phyloP scores from a whole-genome alignment of 2,329 filamentous ascomycete genomes.

The Talaromyces sp. region DNA sequence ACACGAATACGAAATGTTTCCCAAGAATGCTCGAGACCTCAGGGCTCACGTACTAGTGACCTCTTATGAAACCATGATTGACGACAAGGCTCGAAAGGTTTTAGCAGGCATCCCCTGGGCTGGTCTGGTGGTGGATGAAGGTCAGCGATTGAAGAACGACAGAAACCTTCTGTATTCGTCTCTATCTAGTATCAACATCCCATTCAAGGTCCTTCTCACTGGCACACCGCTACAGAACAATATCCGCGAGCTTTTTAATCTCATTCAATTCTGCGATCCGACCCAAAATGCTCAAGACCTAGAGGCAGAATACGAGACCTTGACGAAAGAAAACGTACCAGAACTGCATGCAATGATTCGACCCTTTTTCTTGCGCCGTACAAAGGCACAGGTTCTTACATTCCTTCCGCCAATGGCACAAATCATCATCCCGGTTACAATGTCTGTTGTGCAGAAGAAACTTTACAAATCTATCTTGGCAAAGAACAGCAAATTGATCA shows the following conservation, averaged over 20 bases:
- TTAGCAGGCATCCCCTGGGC: constrained; percentile 77
- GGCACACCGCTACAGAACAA: constrained; percentile 83
- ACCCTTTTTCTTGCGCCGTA: constrained; percentile 69
- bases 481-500: constrained; percentile 85
- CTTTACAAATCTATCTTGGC: constrained; percentile 90
- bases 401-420: constrained; percentile 92
- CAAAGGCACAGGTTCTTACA: constrained; percentile 85
- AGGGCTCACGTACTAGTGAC: constrained; percentile 90
- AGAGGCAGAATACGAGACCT: constrained; percentile 71
- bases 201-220: constrained; percentile 82
- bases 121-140: constrained; percentile 89
- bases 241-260: constrained; percentile 87
- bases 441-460: constrained; percentile 90
- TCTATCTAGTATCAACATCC: constrained; percentile 69
- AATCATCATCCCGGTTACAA: constrained; percentile 92
- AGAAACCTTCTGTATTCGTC: constrained; percentile 76
- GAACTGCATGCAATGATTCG: constrained; percentile 81
- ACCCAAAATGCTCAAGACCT: constrained; percentile 67
- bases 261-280: constrained; percentile 89
- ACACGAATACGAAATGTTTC: constrained; percentile 82
- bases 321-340: constrained; percentile 78
- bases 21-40: constrained; percentile 60
- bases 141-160: constrained; percentile 93
- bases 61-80: constrained; percentile 85
- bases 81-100: constrained; percentile 63